Conservation (phyloP, 768 basidiomycete genomes). For the Saitozyma podzolica region DNA sequence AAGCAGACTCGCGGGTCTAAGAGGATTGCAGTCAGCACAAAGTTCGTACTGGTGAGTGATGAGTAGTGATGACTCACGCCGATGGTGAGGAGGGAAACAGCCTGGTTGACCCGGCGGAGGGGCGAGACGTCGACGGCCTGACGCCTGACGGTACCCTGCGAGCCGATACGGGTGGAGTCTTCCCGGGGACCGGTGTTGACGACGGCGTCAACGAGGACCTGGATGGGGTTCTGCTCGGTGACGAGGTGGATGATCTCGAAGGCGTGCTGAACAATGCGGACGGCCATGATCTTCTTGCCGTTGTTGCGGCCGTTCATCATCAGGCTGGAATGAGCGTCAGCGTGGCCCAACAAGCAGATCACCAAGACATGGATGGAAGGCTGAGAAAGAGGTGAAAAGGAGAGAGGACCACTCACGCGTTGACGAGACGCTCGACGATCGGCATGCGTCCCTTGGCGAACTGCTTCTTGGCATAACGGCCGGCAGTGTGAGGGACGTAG, state of each 20-base stretch:
- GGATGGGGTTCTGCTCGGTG: slow-evolving; percentile 99
- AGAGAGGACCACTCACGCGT: slow-evolving; percentile 64
- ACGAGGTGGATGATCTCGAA: slow-evolving; percentile 99
- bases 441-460: slow-evolving; percentile 99
- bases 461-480: slow-evolving; percentile 99
- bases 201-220: slow-evolving; percentile 93
- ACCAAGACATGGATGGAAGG: slow-evolving; percentile 5
- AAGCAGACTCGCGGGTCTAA: slow-evolving; percentile 97
- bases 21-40: neutral
- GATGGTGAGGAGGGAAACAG: slow-evolving; percentile 88
- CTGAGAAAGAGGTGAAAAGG: neutral
- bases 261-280: slow-evolving; percentile 98
- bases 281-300: slow-evolving; percentile 97
- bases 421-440: slow-evolving; percentile 98
- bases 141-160: slow-evolving; percentile 98
- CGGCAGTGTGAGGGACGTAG: slow-evolving; percentile 97
- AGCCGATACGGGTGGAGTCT: slow-evolving; percentile 99
- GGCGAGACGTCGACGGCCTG: slow-evolving; percentile 99
- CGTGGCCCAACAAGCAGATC: neutral
- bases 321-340: slow-evolving; percentile 59
- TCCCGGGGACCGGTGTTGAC: slow-evolving; percentile 99
- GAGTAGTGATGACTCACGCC: slow-evolving; percentile 65
- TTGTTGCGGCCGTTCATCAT: slow-evolving; percentile 99
- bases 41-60: neutral
- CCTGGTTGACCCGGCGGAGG: slow-evolving; percentile 95